phyloP scores from a whole-genome alignment of 73 alveolate species.

The Tetrahymena malaccensis region DNA sequence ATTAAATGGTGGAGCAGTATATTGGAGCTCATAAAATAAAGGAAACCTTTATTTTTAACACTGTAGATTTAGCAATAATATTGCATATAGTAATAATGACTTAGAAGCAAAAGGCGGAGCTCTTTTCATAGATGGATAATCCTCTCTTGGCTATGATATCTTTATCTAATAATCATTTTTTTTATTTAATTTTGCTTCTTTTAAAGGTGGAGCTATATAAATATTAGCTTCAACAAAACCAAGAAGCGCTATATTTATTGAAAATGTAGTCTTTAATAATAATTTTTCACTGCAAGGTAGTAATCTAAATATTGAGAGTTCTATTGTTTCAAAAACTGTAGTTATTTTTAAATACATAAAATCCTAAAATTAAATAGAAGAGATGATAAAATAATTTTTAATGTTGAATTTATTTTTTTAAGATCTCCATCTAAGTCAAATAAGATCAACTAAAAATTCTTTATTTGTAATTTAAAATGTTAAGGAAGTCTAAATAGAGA shows the following conservation, averaged over 20 bases:
- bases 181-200: not conserved
- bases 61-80: not conserved
- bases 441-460: not conserved
- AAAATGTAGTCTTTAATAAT: not conserved
- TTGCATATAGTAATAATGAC: not conserved
- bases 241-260: not conserved
- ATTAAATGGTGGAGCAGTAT: not conserved
- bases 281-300: not conserved
- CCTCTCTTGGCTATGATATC: not conserved
- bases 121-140: not conserved
- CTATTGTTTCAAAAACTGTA: not conserved
- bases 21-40: not conserved
- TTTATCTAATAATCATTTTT: not conserved
- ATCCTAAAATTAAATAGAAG: not conserved
- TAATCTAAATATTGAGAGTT: not conserved
- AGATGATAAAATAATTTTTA: not conserved
- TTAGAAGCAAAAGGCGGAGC: not conserved
- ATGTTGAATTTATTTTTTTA: not conserved
- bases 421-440: not conserved
- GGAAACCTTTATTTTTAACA: not conserved
- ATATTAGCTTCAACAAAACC: not conserved
- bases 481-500: not conserved
- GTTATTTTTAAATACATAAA: not conserved
- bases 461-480: not conserved
- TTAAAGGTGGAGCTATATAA: not conserved